A percentile compares a stretch with the other conserved stretches of the same genome.
Evolutionary conservation across 257 asterid species (phyloP).

Genomic region (Petrea volubilis): DNA sequence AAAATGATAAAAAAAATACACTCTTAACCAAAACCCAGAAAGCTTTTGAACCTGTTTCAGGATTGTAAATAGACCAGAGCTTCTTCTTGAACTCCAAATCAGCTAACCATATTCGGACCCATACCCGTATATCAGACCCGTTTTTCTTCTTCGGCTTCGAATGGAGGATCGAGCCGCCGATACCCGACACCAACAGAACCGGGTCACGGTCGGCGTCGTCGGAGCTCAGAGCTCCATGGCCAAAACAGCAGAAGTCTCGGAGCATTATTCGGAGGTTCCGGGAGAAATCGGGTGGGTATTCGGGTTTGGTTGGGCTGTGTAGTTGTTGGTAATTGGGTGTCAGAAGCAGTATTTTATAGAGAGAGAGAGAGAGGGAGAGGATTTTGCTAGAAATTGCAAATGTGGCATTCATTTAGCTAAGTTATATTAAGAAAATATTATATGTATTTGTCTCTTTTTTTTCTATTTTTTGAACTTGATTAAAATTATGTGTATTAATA

Average conservation of each 20-base stretch:
- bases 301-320: conserved; percentile 19
- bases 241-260: conserved; percentile 41
- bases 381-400: conserved; percentile 15
- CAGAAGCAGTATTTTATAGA: not conserved
- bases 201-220: conserved; percentile 60
- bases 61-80: conserved; percentile 74
- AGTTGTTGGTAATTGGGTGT: conserved; percentile 18
- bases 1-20: not conserved
- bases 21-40: not conserved
- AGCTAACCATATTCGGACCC: conserved; percentile 89
- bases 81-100: conserved; percentile 80
- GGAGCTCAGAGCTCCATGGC: conserved; percentile 36
- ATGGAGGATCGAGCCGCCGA: conserved; percentile 77
- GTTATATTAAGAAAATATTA: not conserved
- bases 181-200: conserved; percentile 69
- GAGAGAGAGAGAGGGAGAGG: not conserved
- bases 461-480: too few relatives aligned
- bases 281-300: conserved; percentile 5
- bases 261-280: conserved; percentile 26
- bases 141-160: conserved; percentile 67
- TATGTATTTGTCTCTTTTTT: not conserved
- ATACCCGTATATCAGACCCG: conserved; percentile 76
- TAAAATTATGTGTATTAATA: too few relatives aligned
- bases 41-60: conserved; percentile 44
- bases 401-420: not conserved